Conservation (phyloP, 176 grass and related monocot genomes). For the Tuctoria greenei region DNA sequence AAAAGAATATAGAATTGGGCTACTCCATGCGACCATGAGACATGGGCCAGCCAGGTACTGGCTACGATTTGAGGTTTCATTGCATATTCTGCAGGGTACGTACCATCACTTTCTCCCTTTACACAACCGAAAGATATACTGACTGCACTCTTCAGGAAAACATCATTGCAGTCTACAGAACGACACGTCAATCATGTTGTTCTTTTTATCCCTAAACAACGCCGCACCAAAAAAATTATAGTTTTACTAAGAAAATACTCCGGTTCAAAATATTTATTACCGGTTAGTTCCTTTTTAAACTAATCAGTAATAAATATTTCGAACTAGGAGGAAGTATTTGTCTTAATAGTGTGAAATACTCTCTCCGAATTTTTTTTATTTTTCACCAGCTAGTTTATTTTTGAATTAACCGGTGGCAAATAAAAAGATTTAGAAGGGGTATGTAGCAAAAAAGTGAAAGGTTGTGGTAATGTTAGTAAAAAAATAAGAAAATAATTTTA, state of each 20-base stretch:
- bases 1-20: neutral
- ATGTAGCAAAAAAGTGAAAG: neutral
- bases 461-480: too few relatives aligned
- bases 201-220: neutral
- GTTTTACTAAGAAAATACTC: neutral
- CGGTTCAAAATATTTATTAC: too few relatives aligned
- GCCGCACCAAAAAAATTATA: neutral
- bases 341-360: neutral
- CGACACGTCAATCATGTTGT: constrained; percentile 26
- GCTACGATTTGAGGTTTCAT: constrained; percentile 71
- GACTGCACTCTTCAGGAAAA: constrained; percentile 26
- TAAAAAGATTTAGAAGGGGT: too few relatives aligned
- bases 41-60: constrained; percentile 22
- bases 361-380: too few relatives aligned
- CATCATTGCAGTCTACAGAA: constrained; percentile 6
- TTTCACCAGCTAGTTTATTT: too few relatives aligned
- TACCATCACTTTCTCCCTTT: constrained; percentile 36
- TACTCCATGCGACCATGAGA: neutral
- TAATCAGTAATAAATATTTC: too few relatives aligned
- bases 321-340: too few relatives aligned
- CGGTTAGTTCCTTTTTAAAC: too few relatives aligned
- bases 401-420: too few relatives aligned
- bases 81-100: constrained; percentile 32
- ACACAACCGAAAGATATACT: constrained; percentile 48
- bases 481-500: neutral